A percentile compares a stretch with the other conserved stretches of the same genome.
phyloP scores from a whole-genome alignment of 2,329 filamentous ascomycete genomes.

The Fusarium sp. region DNA sequence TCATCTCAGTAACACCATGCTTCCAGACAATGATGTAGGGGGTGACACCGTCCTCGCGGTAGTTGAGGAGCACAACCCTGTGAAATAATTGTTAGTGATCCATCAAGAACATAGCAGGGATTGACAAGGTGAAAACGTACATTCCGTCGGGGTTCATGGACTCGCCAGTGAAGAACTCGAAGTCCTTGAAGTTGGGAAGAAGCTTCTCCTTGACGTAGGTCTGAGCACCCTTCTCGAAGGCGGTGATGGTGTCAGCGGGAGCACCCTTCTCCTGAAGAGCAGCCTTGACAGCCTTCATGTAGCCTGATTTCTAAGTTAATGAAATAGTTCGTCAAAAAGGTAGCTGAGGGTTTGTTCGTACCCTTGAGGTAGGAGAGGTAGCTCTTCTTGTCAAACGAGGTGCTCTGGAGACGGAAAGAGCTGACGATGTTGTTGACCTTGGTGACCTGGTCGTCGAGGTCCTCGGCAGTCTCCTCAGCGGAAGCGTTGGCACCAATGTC shows the following conservation, averaged over 20 bases:
- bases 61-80: conserved; percentile 93
- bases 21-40: conserved; percentile 95
- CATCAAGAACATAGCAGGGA: not conserved
- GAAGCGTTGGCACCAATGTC: conserved; percentile 97
- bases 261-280: conserved; percentile 72
- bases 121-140: conserved; percentile 65
- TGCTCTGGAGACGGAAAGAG: conserved; percentile 88
- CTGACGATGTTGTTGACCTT: conserved; percentile 93
- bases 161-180: conserved; percentile 92
- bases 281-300: conserved; percentile 90
- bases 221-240: conserved; percentile 81
- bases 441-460: conserved; percentile 73
- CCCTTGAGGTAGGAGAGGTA: conserved; percentile 89
- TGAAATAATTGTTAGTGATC: conserved; percentile 16
- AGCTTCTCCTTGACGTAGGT: conserved; percentile 85
- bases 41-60: conserved; percentile 94
- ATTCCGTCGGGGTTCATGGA: conserved; percentile 94
- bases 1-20: conserved; percentile 87
- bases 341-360: conserved; percentile 54
- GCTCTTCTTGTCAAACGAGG: conserved; percentile 85
- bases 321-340: not conserved
- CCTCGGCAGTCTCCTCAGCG: conserved; percentile 87
- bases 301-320: conserved; percentile 62
- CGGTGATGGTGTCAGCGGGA: conserved; percentile 73
- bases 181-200: conserved; percentile 90